Conservation (phyloP, 768 basidiomycete genomes). For the Suillus bovinus region DNA sequence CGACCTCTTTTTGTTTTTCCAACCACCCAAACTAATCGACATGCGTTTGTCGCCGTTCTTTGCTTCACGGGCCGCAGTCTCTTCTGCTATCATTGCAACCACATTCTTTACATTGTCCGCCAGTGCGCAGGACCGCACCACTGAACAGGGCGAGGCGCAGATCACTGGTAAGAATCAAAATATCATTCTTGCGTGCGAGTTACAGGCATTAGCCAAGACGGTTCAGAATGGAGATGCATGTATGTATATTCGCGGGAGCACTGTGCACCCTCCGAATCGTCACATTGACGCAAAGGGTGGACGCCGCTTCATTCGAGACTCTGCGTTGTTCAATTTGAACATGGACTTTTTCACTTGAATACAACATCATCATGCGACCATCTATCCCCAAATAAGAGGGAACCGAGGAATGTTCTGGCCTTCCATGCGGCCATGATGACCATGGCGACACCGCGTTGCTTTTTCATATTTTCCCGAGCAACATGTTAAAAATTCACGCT, state of each 20-base stretch:
- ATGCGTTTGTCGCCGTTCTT: slow-evolving; percentile 25
- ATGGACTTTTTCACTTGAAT: background rate
- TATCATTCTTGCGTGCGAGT: background rate
- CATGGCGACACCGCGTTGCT: too few species aligned
- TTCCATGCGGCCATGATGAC: background rate
- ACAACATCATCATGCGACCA: background rate
- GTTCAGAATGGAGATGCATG: too few species aligned
- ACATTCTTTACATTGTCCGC: slow-evolving; percentile 10
- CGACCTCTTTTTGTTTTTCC: background rate
- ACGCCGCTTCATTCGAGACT: background rate
- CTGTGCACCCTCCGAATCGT: background rate
- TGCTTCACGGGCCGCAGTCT: slow-evolving; percentile 8
- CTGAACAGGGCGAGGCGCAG: slow-evolving; percentile 37
- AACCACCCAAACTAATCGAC: background rate
- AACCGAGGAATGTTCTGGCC: background rate
- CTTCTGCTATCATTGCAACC: slow-evolving; percentile 8
- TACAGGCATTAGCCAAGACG: background rate
- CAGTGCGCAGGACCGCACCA: slow-evolving; percentile 31
- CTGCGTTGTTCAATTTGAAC: background rate
- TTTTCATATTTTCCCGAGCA: too few species aligned
- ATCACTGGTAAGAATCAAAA: slow-evolving; percentile 34
- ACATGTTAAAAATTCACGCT: background rate
- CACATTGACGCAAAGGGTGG: background rate
- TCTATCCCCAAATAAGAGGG: background rate
- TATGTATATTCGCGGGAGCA: too few species aligned